Percentiles rank a stretch among this genome's conserved stretches.
Conservation (phyloP, 2,329 filamentous ascomycete species). For the Elsinoe perseae region DNA sequence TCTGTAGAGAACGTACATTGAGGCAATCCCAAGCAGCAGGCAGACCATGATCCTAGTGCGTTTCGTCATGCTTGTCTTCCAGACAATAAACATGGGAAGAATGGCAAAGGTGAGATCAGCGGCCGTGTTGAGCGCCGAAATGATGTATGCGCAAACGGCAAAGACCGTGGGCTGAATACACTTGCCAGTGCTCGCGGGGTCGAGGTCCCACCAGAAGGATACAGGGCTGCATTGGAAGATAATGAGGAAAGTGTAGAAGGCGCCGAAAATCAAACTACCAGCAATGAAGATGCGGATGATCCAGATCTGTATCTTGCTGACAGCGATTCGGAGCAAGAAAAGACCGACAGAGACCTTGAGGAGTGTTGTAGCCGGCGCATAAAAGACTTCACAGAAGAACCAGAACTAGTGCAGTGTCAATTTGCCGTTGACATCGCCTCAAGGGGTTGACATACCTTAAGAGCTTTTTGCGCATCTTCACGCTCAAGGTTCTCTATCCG, state of each 20-base stretch:
- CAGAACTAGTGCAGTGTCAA: conserved; percentile 33
- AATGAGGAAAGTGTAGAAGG: conserved; percentile 45
- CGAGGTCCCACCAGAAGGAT: conserved; percentile 45
- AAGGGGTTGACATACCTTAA: conserved; percentile 27
- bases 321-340: conserved; percentile 47
- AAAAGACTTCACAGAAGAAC: conserved; percentile 51
- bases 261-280: conserved; percentile 38
- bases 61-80: conserved; percentile 31
- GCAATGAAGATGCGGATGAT: conserved; percentile 41
- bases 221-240: conserved; percentile 49
- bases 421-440: too few relatives aligned
- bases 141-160: conserved; percentile 16
- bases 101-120: conserved; percentile 33
- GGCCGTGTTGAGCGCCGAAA: conserved; percentile 28
- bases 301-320: conserved; percentile 37
- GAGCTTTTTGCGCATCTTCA: conserved; percentile 26
- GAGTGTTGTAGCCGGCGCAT: conserved; percentile 41
- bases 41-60: conserved; percentile 29
- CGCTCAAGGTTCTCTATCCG: conserved; percentile 31
- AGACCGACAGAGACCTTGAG: conserved; percentile 47
- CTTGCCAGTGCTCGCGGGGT: conserved; percentile 31
- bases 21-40: conserved; percentile 29
- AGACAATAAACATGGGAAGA: conserved; percentile 32
- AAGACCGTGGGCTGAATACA: conserved; percentile 26
- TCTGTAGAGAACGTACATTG: conserved; percentile 21